Evolutionary conservation across 768 basidiomycete species (phyloP).

Genomic region (Leucocoprinus leucothites): DNA sequence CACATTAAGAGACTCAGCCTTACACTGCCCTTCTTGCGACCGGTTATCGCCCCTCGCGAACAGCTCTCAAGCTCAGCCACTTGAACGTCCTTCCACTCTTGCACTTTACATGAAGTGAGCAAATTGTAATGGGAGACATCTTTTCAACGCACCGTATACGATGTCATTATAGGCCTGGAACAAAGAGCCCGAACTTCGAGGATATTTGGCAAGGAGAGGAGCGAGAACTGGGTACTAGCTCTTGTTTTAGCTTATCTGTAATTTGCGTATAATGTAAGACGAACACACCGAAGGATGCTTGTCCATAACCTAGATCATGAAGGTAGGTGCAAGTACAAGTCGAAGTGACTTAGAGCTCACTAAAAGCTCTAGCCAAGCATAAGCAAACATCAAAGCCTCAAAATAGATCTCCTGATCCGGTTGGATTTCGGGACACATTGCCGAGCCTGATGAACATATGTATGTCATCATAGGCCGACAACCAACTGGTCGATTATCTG

Average conservation of each 20-base stretch:
- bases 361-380: background rate
- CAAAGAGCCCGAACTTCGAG: conserved; percentile 52
- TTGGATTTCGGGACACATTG: background rate
- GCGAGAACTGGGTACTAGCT: conserved; percentile 45
- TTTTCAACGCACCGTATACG: conserved; percentile 38
- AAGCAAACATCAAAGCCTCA: background rate
- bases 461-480: background rate
- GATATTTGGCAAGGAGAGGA: conserved; percentile 55
- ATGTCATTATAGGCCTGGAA: conserved; percentile 81
- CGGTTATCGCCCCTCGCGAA: conserved; percentile 55
- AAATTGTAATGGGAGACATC: background rate
- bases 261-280: background rate
- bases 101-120: conserved; percentile 42
- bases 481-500: background rate
- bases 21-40: conserved; percentile 52
- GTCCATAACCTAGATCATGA: conserved; percentile 19
- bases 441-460: too few relatives aligned
- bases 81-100: conserved; percentile 67
- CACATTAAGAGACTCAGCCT: conserved; percentile 12
- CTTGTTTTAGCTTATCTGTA: conserved; percentile 7
- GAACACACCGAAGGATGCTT: conserved; percentile 26
- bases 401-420: background rate
- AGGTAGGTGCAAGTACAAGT: background rate
- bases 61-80: conserved; percentile 60
- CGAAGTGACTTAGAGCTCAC: too few relatives aligned